phyloP scores from a whole-genome alignment of 2,329 filamentous ascomycete species.

The Orbilia brochopaga region DNA sequence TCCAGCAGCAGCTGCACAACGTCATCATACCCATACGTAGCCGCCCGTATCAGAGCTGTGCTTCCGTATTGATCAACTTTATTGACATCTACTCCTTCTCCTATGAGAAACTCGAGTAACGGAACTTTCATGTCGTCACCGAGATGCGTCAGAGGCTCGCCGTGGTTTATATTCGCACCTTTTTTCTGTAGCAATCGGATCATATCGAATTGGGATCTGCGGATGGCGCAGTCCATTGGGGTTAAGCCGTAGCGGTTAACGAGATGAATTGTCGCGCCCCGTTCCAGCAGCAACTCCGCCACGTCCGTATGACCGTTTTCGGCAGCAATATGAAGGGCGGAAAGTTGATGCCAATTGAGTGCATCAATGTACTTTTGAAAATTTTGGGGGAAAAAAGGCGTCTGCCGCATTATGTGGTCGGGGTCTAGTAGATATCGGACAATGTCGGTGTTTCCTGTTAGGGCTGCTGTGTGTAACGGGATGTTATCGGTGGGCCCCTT shows the following conservation, averaged over 20 bases:
- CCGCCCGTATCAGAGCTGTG: slow-evolving; percentile 16
- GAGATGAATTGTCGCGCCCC: slow-evolving; percentile 13
- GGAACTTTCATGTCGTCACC: neutral
- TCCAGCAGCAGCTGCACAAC: neutral
- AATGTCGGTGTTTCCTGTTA: slow-evolving; percentile 18
- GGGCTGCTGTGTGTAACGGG: neutral
- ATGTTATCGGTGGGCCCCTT: neutral
- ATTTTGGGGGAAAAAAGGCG: too few relatives aligned
- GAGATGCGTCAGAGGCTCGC: neutral
- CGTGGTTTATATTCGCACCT: neutral
- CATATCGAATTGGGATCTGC: neutral
- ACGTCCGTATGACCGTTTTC: slow-evolving; percentile 4
- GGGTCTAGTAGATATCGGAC: slow-evolving; percentile 9
- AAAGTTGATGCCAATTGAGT: neutral
- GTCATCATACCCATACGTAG: slow-evolving; percentile 8
- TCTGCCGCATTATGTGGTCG: neutral
- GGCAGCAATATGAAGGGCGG: slow-evolving; percentile 15
- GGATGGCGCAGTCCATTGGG: neutral
- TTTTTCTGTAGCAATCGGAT: neutral
- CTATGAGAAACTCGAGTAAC: neutral
- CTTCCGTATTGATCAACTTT: neutral
- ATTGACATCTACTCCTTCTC: neutral
- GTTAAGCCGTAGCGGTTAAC: neutral
- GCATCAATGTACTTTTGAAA: neutral
- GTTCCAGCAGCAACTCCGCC: slow-evolving; percentile 3